Evolutionary conservation across 257 asterid genomes (phyloP), one percentile per base, ranked within the genome.

Genomic region (Solanum lignicaule): DNA sequence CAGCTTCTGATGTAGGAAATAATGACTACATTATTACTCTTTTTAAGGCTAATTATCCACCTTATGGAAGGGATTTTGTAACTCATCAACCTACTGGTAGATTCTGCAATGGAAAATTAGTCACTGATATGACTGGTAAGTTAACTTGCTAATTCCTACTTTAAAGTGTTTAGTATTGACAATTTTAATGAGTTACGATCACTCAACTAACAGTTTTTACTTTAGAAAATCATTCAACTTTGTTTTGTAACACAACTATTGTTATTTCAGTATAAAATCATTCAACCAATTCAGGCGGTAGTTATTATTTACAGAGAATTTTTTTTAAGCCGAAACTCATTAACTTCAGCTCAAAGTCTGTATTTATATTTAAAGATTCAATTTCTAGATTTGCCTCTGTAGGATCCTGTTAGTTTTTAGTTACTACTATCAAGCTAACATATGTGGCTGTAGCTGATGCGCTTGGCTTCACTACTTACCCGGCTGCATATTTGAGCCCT

Each of bases 401-500:
- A 65, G 33, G 4, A 27, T 29, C 38, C 23, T 69, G 23, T 14
- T 32, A 23, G 55, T 23, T 23, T 12, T 41, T 15, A 29, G 11
- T 62, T 23, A 62, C 5, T 32, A 43, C 13, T 71, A 16, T 25
- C 12, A 71, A 43, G 18, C 38, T 69, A 33, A 43, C 2, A 48
- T 11, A 16, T 35, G 32, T 39, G 18, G 33, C 16, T 88, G 90
- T 94, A 97, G 99, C 99, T 55, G 98, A 97, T 35, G 92, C 91
- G 10, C 89, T 97, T 43, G 99, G 99, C 23, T 97, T 97, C 75
- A 95, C 94, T 31, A 89, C 88, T 43, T 94, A 69, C 46, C 93
- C 99, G 2, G 92, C 98, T 55, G 93, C 99, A 29, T 97, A 97
- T 87, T 98, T 97, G 20, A 96, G 99, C 95, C 98, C 99, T 3